Conservation (phyloP, 768 basidiomycete species). For the Suillus fuscotomentosus region DNA sequence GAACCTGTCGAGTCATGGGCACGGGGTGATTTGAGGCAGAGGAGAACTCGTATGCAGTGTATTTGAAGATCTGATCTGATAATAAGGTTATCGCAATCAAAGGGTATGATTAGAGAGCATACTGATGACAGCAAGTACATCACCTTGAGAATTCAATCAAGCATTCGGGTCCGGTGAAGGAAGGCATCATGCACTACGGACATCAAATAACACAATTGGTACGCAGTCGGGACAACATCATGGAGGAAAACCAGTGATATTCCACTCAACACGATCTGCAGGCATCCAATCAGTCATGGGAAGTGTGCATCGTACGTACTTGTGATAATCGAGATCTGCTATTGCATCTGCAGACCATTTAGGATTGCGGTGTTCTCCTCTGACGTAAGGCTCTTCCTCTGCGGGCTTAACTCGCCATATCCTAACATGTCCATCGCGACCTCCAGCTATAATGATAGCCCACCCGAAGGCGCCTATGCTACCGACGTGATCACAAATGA, state of each 20-base stretch:
- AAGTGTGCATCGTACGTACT: slow-evolving; percentile 39
- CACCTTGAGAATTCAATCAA: slow-evolving; percentile 83
- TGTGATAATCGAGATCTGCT: slow-evolving; percentile 87
- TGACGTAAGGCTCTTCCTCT: slow-evolving; percentile 42
- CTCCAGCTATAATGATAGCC: slow-evolving; percentile 87
- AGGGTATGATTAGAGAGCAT: slow-evolving; percentile 16
- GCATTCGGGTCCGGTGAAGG: slow-evolving; percentile 68
- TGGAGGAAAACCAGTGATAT: no score
- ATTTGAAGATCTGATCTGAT: slow-evolving; percentile 75
- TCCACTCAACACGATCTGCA: slow-evolving; percentile 36
- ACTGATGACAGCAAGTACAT: slow-evolving; percentile 82
- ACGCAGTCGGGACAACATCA: slow-evolving; percentile 27
- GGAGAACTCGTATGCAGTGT: slow-evolving; percentile 71
- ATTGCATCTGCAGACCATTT: slow-evolving; percentile 76
- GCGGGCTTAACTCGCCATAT: slow-evolving; percentile 84
- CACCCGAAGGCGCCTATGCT: slow-evolving; percentile 93
- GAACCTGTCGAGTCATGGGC: slow-evolving; percentile 53
- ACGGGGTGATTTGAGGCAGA: slow-evolving; percentile 85
- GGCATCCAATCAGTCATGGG: slow-evolving; percentile 7
- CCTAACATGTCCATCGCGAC: slow-evolving; percentile 82
- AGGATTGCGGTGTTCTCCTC: slow-evolving; percentile 34
- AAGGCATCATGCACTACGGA: slow-evolving; percentile 63
- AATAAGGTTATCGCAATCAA: not conserved
- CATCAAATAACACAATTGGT: slow-evolving; percentile 69
- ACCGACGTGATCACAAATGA: slow-evolving; percentile 75